Base-by-base conservation (phyloP, 2,329 filamentous ascomycete genomes). In the Ophiostoma novo-ulmi region DNA sequence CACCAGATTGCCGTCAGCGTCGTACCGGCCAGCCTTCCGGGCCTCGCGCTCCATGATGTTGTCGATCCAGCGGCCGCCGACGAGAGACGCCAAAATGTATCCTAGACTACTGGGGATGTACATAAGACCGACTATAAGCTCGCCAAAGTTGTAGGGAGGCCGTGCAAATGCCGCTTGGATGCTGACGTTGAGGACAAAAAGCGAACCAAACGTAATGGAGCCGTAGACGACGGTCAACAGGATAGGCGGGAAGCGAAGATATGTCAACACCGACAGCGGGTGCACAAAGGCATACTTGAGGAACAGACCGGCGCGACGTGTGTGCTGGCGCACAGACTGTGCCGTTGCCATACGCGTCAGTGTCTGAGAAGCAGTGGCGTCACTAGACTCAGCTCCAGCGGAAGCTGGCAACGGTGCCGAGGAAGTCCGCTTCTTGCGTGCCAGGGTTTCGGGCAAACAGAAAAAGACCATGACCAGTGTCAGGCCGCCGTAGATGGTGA, bases 11-110 rank as follows among this genome's bases (percentile, higher is more conserved):
- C 91, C 91, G 52, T 86, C 79, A 48, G 84, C 85, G 74, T 92
- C 90, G 75, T 89, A 90, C 35, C 91, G 83, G 14, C 87, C 87
- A 0, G 90, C 91, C 73, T 85, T 88, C n/a, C 81, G 81, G 0
- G 92, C 92, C 78, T 92, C 89, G 26, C 90, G 86, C 41, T 86
- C 83, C 92, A 95, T 95, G 79, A 95, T 94, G 22, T 79, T 80
- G 77, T 96, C 92, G 75, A 91, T 89, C 92, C 92, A 95, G 61
- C 82, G 83, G 0, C 92, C 92, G 58, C 91, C 91, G 48, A 91
- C 80, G 1, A 92, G 75, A 61, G 89, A 90, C 0, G 89, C 85
- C 5, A 87, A 73, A 65, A 94, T 81, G 79, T 94, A 95, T 4
- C 92, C 92, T 5, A 91, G 72, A 0, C 89, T 90, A 58, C 87